These are phyloP conservation scores for Ganoderma lucidum DNA, from an alignment of 1,284 basidiomycete genomes.

Conservation along the genomic window DNA sequence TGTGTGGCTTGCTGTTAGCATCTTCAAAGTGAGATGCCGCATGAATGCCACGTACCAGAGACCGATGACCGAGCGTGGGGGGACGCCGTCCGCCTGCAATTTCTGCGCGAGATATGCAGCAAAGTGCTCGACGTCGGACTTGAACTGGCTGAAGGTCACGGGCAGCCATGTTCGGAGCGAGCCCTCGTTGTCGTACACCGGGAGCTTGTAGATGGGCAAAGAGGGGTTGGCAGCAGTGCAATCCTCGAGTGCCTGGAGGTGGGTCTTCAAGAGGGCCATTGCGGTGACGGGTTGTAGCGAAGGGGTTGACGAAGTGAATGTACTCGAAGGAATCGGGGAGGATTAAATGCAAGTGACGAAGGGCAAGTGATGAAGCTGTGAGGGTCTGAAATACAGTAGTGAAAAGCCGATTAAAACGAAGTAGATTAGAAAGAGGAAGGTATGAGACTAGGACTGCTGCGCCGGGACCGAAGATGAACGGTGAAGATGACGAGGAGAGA, in stretches of 20 bases:
- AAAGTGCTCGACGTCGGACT: slow-evolving; percentile 57
- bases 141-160: slow-evolving; percentile 61
- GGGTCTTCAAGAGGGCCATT: slow-evolving; percentile 44
- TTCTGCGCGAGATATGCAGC: slow-evolving; percentile 60
- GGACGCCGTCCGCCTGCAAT: slow-evolving; percentile 52
- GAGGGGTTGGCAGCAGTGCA: slow-evolving; percentile 51
- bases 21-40: neutral
- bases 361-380: slow-evolving; percentile 13
- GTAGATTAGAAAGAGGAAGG: slow-evolving; percentile 27
- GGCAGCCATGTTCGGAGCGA: slow-evolving; percentile 52
- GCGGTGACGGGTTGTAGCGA: neutral
- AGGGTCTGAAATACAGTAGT: slow-evolving; percentile 16
- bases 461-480: slow-evolving; percentile 29
- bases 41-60: slow-evolving; percentile 57
- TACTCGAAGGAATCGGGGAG: slow-evolving; percentile 10
- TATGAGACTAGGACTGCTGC: slow-evolving; percentile 20
- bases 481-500: slow-evolving; percentile 25
- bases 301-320: slow-evolving; percentile 13
- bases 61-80: slow-evolving; percentile 65
- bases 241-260: slow-evolving; percentile 58
- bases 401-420: slow-evolving; percentile 27
- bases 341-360: slow-evolving; percentile 21
- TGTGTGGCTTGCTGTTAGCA: slow-evolving; percentile 36
- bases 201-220: slow-evolving; percentile 56
- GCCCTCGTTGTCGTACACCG: slow-evolving; percentile 47